Base-by-base conservation (phyloP, 495 filamentous ascomycete genomes). In the Hyaloscypha bicolor region DNA sequence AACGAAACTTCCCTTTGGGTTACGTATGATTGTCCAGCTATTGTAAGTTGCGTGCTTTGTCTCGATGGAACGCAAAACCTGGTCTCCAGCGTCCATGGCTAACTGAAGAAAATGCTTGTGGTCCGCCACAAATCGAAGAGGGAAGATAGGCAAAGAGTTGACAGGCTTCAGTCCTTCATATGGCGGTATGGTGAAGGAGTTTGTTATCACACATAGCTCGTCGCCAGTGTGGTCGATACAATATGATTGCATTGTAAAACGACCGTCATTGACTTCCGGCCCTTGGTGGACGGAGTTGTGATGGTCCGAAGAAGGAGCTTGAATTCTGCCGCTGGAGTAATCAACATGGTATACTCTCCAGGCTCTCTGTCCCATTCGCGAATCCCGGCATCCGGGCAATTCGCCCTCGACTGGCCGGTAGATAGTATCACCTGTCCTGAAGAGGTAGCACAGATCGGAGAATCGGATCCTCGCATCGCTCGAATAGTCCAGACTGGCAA, bases 21-120 rank as follows among this genome's bases (percentile, higher is more conserved):
- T 68, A 56, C 74, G 32, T 16, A 73, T 71, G 25, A 81, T 45
- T 6, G 77, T 80, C 69, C 79, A 77, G 31, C 80, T 81, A n/a
- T 77, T 76, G 66, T 83, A 84, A 1, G 68, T 69, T 58, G 76
- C 71, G 51, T 83, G 81, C 16, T 75, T 76, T 59, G 57, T 61
- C 31, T 32, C 70, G 37, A 67, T 65, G 6, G 16, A n/a, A 21
- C 19, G 9, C 8, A 53, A 6, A 6, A 53, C 9, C 9, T 11
- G 19, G 19, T 53, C 51, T 6, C 51, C 51, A 14, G 22, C 16
- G 0, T 53, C 22, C 19, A 53, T 8, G 6, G 51, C 19, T 8
- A 8, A 8, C 8, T 11, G 8, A 9, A 53, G 51, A n/a, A 6
- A n/a, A 8, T n/a, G 1, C 16, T 53, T 53, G 6, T n/a, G 19